Evolutionary conservation across 495 filamentous ascomycete species (phyloP), one percentile per base, ranked within the genome.

Genomic region (Ascobolus immersus): DNA sequence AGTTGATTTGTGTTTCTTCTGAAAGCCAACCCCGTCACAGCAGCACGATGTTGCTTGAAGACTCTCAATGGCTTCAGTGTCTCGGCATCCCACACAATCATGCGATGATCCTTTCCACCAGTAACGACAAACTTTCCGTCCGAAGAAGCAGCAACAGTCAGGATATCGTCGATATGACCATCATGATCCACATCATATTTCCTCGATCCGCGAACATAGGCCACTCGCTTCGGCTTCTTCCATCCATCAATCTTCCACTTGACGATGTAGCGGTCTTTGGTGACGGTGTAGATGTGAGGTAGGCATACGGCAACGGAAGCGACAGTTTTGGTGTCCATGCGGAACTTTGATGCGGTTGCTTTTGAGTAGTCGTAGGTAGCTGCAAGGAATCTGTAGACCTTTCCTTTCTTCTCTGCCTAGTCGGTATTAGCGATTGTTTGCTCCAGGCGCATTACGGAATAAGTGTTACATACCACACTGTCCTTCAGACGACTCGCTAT

Each of bases 71-170:
- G 76, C 17, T 64, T 76, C 21, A 96, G 60, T 1, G 66, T 72
- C 25, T 61, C 61, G 10, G 80, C 71, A 44, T 82, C 65, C 77
- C 82, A 91, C 37, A 94, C 68, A 22, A 94, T 70, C 14, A 96
- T 53, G 17, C 70, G 67, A 29, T 70, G 67, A 47, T 92, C 81
- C 23, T 62, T 61, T 32, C 81, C 81, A 22, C 89, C 89, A 4
- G 89, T 94, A 18, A 71, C 89, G 34, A 94, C 65, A 42, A 67
- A 94, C 53, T 75, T 79, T 33, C 89, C 89, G 28, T 81, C 78
- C 27, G 76, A 64, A 0, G 81, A 90, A 15, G 78, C 76, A 5
- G 79, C 80, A 42, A 94, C 70, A 21, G 68, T 68, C 33, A 93
- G 51, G 24, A 94, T 92, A 12, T 61, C 56, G 21, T 61, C 66